These are phyloP conservation scores for Ambispora gerdemannii DNA, from an alignment of 192 early-diverging fungal species.

Conservation along the genomic window DNA sequence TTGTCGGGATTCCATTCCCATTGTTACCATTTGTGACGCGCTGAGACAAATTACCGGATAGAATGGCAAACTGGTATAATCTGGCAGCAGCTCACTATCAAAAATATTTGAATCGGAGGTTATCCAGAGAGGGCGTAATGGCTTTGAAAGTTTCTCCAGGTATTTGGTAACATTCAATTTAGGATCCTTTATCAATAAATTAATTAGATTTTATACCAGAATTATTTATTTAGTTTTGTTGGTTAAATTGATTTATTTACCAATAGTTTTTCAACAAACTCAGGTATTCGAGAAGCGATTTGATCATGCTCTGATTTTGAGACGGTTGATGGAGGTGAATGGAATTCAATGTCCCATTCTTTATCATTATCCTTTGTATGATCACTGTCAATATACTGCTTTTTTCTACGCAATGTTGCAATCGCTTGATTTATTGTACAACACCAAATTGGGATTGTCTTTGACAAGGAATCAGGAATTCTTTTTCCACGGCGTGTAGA, in stretches of 20 bases:
- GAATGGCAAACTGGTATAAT: conserved; percentile 52
- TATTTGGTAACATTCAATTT: conserved; percentile 40
- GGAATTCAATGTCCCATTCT: conserved; percentile 57
- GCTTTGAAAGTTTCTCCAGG: conserved; percentile 47
- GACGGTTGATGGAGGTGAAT: conserved; percentile 61
- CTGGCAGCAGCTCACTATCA: conserved; percentile 39
- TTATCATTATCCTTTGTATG: background rate
- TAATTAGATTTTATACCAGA: background rate
- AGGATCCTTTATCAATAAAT: conserved; percentile 43
- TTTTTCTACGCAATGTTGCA: no score
- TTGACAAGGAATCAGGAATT: conserved; percentile 79
- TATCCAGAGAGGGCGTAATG: conserved; percentile 82
- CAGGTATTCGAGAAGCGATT: conserved; percentile 54
- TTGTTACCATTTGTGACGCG: conserved; percentile 63
- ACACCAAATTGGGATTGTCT: conserved; percentile 92
- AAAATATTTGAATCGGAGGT: conserved; percentile 57
- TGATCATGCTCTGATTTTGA: conserved; percentile 70
- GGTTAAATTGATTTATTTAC: conserved; percentile 23
- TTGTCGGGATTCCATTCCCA: conserved; percentile 41
- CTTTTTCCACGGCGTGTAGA: conserved; percentile 81
- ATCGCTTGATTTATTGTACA: conserved; percentile 65
- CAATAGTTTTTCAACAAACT: conserved; percentile 58
- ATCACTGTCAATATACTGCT: background rate
- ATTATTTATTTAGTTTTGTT: background rate
- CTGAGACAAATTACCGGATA: conserved; percentile 76